These are phyloP conservation scores for Phytophthora cactorum DNA, from an alignment of 352 stramenopile genomes.

Conservation along the genomic window DNA sequence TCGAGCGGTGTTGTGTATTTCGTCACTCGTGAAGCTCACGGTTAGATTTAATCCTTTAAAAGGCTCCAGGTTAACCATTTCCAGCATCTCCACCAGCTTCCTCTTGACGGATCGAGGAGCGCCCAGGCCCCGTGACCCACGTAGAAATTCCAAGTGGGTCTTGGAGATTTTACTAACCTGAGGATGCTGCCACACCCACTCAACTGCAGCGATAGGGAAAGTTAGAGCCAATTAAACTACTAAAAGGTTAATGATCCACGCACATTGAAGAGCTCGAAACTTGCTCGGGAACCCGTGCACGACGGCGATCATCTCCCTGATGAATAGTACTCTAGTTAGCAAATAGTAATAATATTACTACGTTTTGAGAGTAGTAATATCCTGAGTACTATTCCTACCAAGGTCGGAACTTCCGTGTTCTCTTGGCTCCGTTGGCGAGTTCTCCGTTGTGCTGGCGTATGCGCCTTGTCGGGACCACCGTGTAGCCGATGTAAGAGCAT, in stretches of 20 bases:
- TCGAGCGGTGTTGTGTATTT: constrained; percentile 45
- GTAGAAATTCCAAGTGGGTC: constrained; percentile 38
- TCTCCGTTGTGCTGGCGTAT: constrained; percentile 84
- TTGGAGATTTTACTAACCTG: constrained; percentile 60
- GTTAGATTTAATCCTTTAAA: constrained; percentile 57
- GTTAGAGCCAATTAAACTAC: constrained; percentile 2
- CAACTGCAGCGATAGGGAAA: constrained; percentile 42
- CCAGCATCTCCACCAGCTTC: constrained; percentile 74
- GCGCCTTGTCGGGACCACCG: constrained; percentile 55
- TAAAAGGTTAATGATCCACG: constrained; percentile 17
- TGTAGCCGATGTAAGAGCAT: constrained; percentile 80
- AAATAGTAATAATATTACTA: background rate
- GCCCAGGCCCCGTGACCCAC: constrained; percentile 47
- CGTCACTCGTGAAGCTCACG: constrained; percentile 60
- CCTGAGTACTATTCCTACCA: constrained; percentile 43
- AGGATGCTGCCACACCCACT: constrained; percentile 84
- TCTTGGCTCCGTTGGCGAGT: constrained; percentile 65
- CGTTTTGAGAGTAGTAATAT: background rate
- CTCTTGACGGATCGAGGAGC: constrained; percentile 65
- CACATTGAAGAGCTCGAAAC: constrained; percentile 78
- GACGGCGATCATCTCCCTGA: constrained; percentile 75
- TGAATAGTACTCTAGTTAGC: background rate
- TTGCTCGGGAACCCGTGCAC: constrained; percentile 84
- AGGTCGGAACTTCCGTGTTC: constrained; percentile 58
- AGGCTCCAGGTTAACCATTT: constrained; percentile 64